phyloP scores from a whole-genome alignment of 805 yeast genomes.

The Kodamaea laetipori region DNA sequence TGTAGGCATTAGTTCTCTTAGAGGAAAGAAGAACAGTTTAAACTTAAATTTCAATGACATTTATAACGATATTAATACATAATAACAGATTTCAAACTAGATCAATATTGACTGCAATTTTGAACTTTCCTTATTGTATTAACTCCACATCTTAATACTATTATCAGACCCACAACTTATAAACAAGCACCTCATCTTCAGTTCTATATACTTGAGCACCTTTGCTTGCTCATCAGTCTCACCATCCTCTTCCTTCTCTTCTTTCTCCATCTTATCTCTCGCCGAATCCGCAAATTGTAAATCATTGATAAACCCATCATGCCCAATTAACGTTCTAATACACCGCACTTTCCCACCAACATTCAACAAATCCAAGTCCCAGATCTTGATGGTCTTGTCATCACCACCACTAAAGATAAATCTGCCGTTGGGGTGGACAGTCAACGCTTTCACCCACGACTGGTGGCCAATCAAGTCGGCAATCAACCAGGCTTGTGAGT shows the following conservation, averaged over 20 bases:
- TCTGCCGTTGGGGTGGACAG: conserved; percentile 75
- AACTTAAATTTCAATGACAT: too few species aligned
- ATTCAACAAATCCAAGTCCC: conserved; percentile 60
- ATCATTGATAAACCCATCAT: conserved; percentile 75
- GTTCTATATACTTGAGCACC: conserved; percentile 35
- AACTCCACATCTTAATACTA: conserved; percentile 57
- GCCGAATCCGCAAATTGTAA: conserved; percentile 55
- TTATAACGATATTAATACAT: too few species aligned
- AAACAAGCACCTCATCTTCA: conserved; percentile 60
- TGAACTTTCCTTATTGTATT: too few species aligned
- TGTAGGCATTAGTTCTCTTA: too few species aligned
- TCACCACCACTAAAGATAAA: conserved; percentile 74
- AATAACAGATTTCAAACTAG: too few species aligned
- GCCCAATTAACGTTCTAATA: conserved; percentile 55
- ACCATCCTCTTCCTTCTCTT: conserved; percentile 11
- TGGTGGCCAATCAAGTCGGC: conserved; percentile 70
- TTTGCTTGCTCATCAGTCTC: conserved; percentile 12
- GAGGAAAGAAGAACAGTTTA: too few species aligned
- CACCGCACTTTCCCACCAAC: conserved; percentile 47
- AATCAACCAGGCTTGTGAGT: conserved; percentile 62
- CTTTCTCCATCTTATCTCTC: conserved; percentile 16
- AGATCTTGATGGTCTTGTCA: conserved; percentile 71
- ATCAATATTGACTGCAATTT: too few species aligned
- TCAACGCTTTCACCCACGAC: conserved; percentile 79
- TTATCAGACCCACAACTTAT: conserved; percentile 67